phyloP scores from a whole-genome alignment of 208 protist species.

The Spongospora subterranea region DNA sequence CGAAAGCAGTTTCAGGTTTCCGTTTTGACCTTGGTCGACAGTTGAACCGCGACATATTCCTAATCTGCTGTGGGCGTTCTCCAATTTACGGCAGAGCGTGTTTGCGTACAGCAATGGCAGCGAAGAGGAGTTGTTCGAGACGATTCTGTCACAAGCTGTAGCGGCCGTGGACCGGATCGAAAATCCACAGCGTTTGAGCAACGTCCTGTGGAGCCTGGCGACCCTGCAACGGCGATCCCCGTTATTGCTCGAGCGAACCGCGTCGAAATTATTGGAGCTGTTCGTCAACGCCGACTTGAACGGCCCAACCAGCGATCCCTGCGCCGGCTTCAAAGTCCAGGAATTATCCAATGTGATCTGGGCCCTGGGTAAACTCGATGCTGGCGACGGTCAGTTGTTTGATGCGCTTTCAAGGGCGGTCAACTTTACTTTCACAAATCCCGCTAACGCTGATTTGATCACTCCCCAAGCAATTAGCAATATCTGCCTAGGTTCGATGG shows the following conservation, averaged over 20 bases:
- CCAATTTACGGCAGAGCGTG: background rate
- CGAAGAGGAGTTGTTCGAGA: slow-evolving; percentile 11
- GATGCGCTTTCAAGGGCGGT: background rate
- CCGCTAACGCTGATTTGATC: background rate
- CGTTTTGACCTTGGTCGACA: background rate
- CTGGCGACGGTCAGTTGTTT: background rate
- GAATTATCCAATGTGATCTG: slow-evolving; percentile 25
- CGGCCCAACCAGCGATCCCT: background rate
- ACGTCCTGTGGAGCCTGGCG: slow-evolving; percentile 5
- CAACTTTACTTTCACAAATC: background rate
- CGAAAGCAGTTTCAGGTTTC: background rate
- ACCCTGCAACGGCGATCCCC: background rate
- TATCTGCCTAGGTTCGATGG: background rate
- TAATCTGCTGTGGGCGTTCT: slow-evolving; percentile 48
- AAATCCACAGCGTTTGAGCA: slow-evolving; percentile 6
- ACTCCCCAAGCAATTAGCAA: background rate
- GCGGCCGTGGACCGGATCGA: background rate
- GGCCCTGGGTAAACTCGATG: background rate
- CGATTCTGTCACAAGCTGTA: background rate
- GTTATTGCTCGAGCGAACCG: background rate
- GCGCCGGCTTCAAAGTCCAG: background rate
- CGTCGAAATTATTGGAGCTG: background rate
- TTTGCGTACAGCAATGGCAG: background rate
- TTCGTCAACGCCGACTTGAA: background rate
- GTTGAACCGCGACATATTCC: background rate